phyloP scores from a whole-genome alignment of 2,329 filamentous ascomycete genomes.

The Ophiostoma piceae region DNA sequence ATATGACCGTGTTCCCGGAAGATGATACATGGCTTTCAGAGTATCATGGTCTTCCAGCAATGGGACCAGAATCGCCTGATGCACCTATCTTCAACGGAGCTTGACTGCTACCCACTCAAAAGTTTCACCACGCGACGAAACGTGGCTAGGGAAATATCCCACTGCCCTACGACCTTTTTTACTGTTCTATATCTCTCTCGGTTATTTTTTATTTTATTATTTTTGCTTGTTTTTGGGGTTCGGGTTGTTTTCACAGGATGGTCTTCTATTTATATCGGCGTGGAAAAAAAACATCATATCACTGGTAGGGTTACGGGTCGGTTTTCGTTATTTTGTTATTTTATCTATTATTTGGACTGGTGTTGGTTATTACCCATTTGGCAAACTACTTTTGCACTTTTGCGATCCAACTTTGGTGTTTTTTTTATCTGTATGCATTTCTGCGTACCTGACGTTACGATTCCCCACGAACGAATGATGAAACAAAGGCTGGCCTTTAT shows the following conservation, averaged over 20 bases:
- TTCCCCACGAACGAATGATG: conserved; percentile 2
- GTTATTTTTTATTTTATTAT: neutral
- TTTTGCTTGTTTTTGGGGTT: neutral
- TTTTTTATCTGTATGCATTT: neutral
- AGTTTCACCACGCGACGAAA: neutral
- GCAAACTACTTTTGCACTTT: neutral
- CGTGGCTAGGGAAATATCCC: conserved; percentile 11
- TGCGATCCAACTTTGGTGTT: neutral
- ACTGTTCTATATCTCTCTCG: neutral
- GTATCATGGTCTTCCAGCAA: conserved; percentile 34
- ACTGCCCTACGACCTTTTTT: neutral
- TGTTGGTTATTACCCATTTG: conserved; percentile 10
- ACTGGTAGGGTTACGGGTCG: neutral
- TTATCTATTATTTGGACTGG: neutral
- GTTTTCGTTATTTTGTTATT: neutral
- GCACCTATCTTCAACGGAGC: conserved; percentile 29
- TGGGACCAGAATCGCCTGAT: conserved; percentile 34
- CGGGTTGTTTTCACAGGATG: neutral
- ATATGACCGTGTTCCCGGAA: conserved; percentile 34
- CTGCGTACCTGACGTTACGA: too few relatives aligned
- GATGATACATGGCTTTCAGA: conserved; percentile 50
- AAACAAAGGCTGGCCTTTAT: neutral
- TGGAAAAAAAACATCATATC: conserved; percentile 17
- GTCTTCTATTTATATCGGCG: neutral
- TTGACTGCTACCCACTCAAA: neutral